Conservation (phyloP, 2,329 filamentous ascomycete genomes). For the Alternaria ventricosa region DNA sequence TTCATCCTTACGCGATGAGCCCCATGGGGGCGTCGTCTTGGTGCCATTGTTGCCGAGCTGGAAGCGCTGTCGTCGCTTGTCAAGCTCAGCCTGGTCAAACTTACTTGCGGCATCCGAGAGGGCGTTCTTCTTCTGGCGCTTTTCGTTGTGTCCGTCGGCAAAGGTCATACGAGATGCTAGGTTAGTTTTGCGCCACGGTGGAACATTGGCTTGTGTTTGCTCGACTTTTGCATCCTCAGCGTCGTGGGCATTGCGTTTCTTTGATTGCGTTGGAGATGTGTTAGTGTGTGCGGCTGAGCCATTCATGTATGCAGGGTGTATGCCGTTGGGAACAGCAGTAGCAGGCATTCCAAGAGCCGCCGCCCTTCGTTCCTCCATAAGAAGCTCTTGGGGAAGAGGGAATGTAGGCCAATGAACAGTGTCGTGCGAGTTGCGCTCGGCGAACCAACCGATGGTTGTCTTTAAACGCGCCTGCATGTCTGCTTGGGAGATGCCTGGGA, state of each 20-base stretch:
- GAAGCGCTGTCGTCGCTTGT: slow-evolving; percentile 89
- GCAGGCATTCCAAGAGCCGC: slow-evolving; percentile 25
- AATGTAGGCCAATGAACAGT: slow-evolving; percentile 82
- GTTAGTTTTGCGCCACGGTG: slow-evolving; percentile 78
- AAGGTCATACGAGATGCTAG: slow-evolving; percentile 78
- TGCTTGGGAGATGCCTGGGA: slow-evolving; percentile 52
- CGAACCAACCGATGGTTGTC: slow-evolving; percentile 81
- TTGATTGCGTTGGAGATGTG: slow-evolving; percentile 56
- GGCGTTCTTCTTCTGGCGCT: slow-evolving; percentile 56
- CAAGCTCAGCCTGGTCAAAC: slow-evolving; percentile 83
- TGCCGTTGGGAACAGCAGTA: slow-evolving; percentile 40
- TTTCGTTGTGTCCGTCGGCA: slow-evolving; percentile 54
- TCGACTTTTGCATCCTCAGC: slow-evolving; percentile 58
- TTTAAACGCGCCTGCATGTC: slow-evolving; percentile 89
- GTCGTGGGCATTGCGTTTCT: slow-evolving; percentile 82
- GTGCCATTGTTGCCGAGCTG: slow-evolving; percentile 62
- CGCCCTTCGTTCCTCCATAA: slow-evolving; percentile 66
- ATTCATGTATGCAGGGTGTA: slow-evolving; percentile 23
- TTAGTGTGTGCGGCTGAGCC: slow-evolving; percentile 35
- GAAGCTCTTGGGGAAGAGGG: slow-evolving; percentile 84
- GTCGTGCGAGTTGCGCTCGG: slow-evolving; percentile 74
- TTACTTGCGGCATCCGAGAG: slow-evolving; percentile 74
- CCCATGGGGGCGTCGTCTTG: slow-evolving; percentile 63
- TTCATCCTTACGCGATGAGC: slow-evolving; percentile 53
- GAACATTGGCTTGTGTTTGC: slow-evolving; percentile 58